Evolutionary conservation across 2,329 filamentous ascomycete genomes (phyloP), one percentile per base, ranked within the genome.

Genomic region (Ophiostoma sp.): DNA sequence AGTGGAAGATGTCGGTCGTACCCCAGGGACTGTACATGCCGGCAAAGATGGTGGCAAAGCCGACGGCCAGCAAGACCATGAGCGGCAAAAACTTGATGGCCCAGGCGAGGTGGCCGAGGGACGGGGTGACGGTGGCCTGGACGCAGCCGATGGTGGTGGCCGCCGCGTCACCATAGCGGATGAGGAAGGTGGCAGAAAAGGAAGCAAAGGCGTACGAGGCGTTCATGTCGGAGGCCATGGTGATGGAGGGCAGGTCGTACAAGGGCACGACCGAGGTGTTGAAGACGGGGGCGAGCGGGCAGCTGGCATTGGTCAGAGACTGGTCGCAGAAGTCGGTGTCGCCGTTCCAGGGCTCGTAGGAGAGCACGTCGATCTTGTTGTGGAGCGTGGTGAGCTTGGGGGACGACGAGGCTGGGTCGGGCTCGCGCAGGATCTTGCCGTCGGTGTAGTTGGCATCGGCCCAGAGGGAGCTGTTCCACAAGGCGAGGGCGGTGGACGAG

Each of bases 21-120:
- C 95, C 95, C 94, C 95, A 99, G 0, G 95, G 95, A 75, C 93
- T 97, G 76, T 88, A 94, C 49, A 96, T 91, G 65, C 88, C 91
- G 2, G 95, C 93, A 72, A 92, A 87, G 47, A 93, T 81, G 6
- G 94, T 97, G 14, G 93, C 92, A 69, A 93, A 78, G 1, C 88
- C 95, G 63, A 96, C 91, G 55, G 94, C 82, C 2, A 94, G 80
- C 44, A 99, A 82, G 38, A 97, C 86, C 3, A 89, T 81, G 38
- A 94, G 83, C 0, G 95, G 94, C 4, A 97, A 78, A 76, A 91
- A 95, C 67, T 84, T 86, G 64, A 97, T 77, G 60, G 91, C 81
- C 77, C 85, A 86, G n/a, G 85, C 83, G 47, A 96, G 79, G 9
- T 78, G 76, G 5, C 93, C 93, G 4, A 99, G 81, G 73, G 91